Conservation (phyloP, 495 filamentous ascomycete genomes). For the Poronia punctata region DNA sequence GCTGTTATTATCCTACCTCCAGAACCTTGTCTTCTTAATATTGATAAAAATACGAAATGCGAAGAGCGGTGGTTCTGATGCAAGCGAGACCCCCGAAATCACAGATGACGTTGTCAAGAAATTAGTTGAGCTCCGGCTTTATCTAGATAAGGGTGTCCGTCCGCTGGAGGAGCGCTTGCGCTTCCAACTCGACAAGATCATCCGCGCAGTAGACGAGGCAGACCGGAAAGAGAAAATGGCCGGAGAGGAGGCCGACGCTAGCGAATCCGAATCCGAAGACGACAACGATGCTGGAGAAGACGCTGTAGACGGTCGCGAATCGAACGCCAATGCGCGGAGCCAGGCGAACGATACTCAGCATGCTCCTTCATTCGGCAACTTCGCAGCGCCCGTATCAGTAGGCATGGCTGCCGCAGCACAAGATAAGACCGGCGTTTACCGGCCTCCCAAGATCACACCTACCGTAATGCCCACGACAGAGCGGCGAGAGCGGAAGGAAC, state of each 20-base stretch:
- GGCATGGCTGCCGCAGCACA: constrained; percentile 24
- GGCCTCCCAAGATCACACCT: constrained; percentile 75
- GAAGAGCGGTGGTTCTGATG: constrained; percentile 24
- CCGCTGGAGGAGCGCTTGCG: constrained; percentile 81
- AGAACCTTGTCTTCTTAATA: constrained; percentile 86
- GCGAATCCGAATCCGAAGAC: constrained; percentile 36
- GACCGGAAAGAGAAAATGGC: constrained; percentile 32
- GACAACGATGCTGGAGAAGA: constrained; percentile 25
- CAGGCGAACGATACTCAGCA: constrained; percentile 60
- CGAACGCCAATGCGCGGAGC: constrained; percentile 19
- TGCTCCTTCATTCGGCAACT: constrained; percentile 54
- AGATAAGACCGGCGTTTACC: constrained; percentile 58
- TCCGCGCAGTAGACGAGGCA: constrained; percentile 76
- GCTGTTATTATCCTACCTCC: constrained; percentile 87
- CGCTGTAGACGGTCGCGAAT: constrained; percentile 33
- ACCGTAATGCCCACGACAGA: constrained; percentile 60
- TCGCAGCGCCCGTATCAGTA: constrained; percentile 30
- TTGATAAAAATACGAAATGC: constrained; percentile 68
- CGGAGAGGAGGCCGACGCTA: constrained; percentile 26
- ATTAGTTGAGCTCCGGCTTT: constrained; percentile 76
- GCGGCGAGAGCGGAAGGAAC: constrained; percentile 48
- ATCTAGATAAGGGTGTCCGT: constrained; percentile 82
- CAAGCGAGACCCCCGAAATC: constrained; percentile 10
- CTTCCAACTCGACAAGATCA: constrained; percentile 84
- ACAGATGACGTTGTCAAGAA: constrained; percentile 62